phyloP scores from a whole-genome alignment of 1,284 basidiomycete genomes.

The Ceratorhiza oryzae-sativae region DNA sequence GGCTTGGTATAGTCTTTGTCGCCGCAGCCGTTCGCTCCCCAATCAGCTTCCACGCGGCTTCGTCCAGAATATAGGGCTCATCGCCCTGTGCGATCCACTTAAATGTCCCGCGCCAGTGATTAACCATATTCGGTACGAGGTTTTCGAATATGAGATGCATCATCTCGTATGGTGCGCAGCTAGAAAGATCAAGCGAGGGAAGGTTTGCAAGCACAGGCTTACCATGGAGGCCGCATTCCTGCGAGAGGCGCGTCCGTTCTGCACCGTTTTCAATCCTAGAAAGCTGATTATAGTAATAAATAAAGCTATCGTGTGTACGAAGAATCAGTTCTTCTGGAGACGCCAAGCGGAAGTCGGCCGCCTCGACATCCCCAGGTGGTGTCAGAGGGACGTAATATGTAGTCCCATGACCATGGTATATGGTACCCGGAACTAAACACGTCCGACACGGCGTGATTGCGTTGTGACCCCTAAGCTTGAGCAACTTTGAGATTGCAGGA shows the following conservation, averaged over 20 bases:
- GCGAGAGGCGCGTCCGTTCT: too few relatives aligned
- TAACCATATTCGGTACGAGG: constrained; percentile 52
- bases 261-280: too few relatives aligned
- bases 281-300: too few relatives aligned
- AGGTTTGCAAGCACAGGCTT: too few relatives aligned
- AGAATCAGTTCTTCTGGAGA: too few relatives aligned
- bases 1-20: constrained; percentile 48
- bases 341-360: too few relatives aligned
- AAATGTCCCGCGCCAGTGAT: constrained; percentile 54
- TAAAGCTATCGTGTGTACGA: too few relatives aligned
- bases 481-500: too few relatives aligned
- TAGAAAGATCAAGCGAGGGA: too few relatives aligned
- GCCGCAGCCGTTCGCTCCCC: constrained; percentile 47
- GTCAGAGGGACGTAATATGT: neutral
- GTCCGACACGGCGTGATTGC: neutral
- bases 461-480: neutral
- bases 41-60: constrained; percentile 48
- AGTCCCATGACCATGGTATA: neutral
- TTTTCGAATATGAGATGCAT: constrained; percentile 16
- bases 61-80: constrained; percentile 46
- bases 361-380: neutral
- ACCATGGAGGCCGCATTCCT: too few relatives aligned
- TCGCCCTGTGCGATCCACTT: constrained; percentile 52
- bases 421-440: neutral
- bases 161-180: too few relatives aligned